phyloP scores from a whole-genome alignment of 2,329 filamentous ascomycete species.

The Colletotrichum karsti region DNA sequence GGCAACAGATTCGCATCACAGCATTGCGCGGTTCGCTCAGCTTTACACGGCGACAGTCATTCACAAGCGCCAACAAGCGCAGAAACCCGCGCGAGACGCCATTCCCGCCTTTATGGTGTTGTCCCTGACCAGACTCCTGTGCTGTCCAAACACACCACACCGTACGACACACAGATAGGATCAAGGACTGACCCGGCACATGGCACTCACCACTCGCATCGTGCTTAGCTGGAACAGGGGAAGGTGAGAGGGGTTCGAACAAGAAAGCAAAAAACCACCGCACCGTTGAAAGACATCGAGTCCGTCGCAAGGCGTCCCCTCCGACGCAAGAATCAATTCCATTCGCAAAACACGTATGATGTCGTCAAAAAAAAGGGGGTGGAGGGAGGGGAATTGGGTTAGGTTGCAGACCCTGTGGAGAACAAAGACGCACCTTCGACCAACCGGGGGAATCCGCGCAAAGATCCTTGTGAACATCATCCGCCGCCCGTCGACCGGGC shows the following conservation, averaged over 20 bases:
- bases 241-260: neutral
- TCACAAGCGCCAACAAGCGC: too few relatives aligned
- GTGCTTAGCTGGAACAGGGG: neutral
- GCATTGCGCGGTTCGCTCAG: too few relatives aligned
- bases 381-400: too few relatives aligned
- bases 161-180: too few relatives aligned
- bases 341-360: neutral
- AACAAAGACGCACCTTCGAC: neutral
- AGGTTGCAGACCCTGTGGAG: neutral
- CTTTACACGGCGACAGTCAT: too few relatives aligned
- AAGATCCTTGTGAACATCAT: constrained; percentile 29
- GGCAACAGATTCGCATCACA: too few relatives aligned
- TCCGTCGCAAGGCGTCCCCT: neutral
- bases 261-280: neutral
- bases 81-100: too few relatives aligned
- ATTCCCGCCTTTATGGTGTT: too few relatives aligned
- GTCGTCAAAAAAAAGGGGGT: constrained; percentile 21
- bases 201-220: neutral
- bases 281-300: neutral
- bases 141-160: too few relatives aligned
- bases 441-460: constrained; percentile 8
- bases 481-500: constrained; percentile 4
- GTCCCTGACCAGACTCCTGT: too few relatives aligned
- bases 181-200: neutral
- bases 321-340: neutral